Conservation (phyloP, 2,329 filamentous ascomycete genomes). For the Colletotrichum costaricense region DNA sequence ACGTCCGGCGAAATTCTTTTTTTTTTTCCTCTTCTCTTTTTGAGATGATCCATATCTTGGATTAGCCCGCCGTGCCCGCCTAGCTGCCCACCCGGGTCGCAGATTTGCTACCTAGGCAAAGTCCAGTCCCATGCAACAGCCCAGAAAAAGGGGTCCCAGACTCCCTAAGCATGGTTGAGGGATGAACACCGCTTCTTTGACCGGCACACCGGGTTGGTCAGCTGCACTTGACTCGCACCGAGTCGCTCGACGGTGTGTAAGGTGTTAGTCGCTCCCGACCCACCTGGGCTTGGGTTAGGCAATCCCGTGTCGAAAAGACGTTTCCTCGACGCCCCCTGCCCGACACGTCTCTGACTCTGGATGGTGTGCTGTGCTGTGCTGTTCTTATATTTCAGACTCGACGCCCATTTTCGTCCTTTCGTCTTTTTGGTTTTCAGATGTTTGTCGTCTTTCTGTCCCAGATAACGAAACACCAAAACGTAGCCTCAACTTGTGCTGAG, state of each 20-base stretch:
- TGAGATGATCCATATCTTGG: slow-evolving; percentile 19
- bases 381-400: slow-evolving; percentile 15
- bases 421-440: background rate
- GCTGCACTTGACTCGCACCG: slow-evolving; percentile 36
- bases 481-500: background rate
- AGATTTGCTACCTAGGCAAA: slow-evolving; percentile 11
- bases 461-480: background rate
- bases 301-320: slow-evolving; percentile 36
- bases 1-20: slow-evolving; percentile 32
- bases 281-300: slow-evolving; percentile 37
- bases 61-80: no score
- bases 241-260: slow-evolving; percentile 29
- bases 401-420: background rate
- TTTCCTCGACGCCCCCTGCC: slow-evolving; percentile 29
- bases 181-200: slow-evolving; percentile 35
- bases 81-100: background rate
- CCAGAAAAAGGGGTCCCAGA: no score
- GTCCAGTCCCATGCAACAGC: no score
- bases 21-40: slow-evolving; percentile 5
- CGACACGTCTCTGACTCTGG: slow-evolving; percentile 16
- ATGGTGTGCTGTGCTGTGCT: background rate
- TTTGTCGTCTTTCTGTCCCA: background rate
- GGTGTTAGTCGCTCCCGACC: slow-evolving; percentile 21
- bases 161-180: slow-evolving; percentile 24
- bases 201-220: slow-evolving; percentile 12